These are phyloP conservation scores for Termitomyces sp. DNA, from an alignment of 768 basidiomycete species.

Conservation along the genomic window DNA sequence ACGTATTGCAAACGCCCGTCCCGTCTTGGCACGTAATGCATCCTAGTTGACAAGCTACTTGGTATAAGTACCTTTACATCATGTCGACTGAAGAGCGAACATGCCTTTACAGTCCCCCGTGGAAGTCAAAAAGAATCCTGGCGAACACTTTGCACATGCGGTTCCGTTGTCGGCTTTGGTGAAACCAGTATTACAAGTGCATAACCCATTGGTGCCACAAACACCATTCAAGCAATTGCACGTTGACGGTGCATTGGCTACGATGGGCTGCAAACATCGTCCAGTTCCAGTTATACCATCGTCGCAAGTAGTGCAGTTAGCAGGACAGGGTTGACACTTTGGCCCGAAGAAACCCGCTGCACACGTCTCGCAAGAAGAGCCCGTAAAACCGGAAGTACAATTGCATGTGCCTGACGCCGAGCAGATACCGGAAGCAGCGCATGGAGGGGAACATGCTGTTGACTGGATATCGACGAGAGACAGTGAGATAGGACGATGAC, in stretches of 20 bases:
- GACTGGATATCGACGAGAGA: conserved; percentile 56
- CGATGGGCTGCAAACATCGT: conserved; percentile 46
- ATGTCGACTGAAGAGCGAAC: conserved; percentile 10
- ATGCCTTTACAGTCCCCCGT: conserved; percentile 56
- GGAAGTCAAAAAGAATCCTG: conserved; percentile 57
- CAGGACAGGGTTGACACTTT: conserved; percentile 59
- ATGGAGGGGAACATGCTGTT: conserved; percentile 59
- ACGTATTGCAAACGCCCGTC: conserved; percentile 65
- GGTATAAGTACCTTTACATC: background rate
- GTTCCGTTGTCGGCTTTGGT: conserved; percentile 57
- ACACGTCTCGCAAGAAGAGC: conserved; percentile 73
- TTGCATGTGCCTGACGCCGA: conserved; percentile 59
- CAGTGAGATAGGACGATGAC: conserved; percentile 38
- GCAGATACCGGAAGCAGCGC: conserved; percentile 58
- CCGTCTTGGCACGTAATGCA: conserved; percentile 58
- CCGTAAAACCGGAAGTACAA: conserved; percentile 66
- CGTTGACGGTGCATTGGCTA: conserved; percentile 44
- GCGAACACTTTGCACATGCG: conserved; percentile 54
- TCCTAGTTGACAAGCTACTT: conserved; percentile 54
- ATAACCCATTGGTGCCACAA: conserved; percentile 62
- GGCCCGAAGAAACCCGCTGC: conserved; percentile 64
- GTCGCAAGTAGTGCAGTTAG: conserved; percentile 63
- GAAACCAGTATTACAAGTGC: conserved; percentile 58
- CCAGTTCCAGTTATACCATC: conserved; percentile 75
- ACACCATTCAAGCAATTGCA: conserved; percentile 81